These are phyloP conservation scores for Ganoderma lingzhi DNA, from an alignment of 1,284 basidiomycete species.

Conservation along the genomic window DNA sequence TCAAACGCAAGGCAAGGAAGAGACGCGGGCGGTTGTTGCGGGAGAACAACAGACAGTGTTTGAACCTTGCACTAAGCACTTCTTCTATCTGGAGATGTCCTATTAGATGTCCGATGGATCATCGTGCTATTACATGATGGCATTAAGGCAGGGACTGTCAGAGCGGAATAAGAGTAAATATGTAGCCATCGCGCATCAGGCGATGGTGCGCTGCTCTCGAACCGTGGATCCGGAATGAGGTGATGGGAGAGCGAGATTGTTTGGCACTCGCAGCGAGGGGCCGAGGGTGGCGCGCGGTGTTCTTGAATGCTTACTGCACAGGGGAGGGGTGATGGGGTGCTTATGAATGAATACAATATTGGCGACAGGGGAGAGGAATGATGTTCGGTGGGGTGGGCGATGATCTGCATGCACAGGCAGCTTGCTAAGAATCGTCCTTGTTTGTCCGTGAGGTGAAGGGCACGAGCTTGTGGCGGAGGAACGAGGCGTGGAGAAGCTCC, in stretches of 20 bases:
- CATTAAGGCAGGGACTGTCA: conserved; percentile 22
- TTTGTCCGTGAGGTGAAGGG: conserved; percentile 21
- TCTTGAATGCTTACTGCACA: not conserved
- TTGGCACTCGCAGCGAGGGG: conserved; percentile 23
- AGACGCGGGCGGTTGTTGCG: conserved; percentile 10
- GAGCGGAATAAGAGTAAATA: conserved; percentile 17
- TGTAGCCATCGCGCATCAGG: conserved; percentile 25
- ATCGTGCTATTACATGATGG: conserved; percentile 14
- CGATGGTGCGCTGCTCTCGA: conserved; percentile 26
- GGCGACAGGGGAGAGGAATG: conserved; percentile 12
- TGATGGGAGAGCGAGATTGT: conserved; percentile 21
- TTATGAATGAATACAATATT: conserved; percentile 11
- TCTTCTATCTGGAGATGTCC: not conserved
- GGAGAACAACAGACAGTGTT: conserved; percentile 20
- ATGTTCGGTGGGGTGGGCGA: conserved; percentile 23
- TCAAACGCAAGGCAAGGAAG: conserved; percentile 19
- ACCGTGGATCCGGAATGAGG: conserved; percentile 27
- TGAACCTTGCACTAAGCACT: conserved; percentile 3
- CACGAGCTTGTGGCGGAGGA: conserved; percentile 25
- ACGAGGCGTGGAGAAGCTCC: not conserved
- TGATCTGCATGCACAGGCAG: conserved; percentile 24
- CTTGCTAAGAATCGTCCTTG: not conserved
- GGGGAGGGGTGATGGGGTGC: conserved; percentile 2
- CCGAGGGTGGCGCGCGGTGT: conserved; percentile 14
- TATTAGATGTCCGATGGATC: conserved; percentile 11